Base-by-base conservation (phyloP, 257 asterid genomes). In the Solanum chiquidenum region DNA sequence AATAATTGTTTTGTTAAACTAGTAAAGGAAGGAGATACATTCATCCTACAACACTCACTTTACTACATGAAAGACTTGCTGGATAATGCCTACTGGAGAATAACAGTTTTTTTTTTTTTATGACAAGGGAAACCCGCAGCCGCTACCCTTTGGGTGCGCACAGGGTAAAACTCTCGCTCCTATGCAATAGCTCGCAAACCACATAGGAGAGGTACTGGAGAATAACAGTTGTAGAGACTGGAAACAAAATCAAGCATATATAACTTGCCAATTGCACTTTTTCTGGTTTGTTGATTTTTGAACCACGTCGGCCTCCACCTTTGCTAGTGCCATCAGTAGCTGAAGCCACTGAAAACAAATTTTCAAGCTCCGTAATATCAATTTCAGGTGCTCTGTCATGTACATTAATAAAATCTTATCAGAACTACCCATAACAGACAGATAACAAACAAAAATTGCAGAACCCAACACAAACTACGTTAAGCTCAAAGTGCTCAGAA, bases 271-370 rank as follows among this genome's bases (percentile, higher is more conserved):
- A 71, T 91, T 97, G 99, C 91, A 97, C 98, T 93, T 94, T 97
- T 88, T 97, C 99, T 84, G 98, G 98, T 93, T 95, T 97, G 93
- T 90, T 93, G 84, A 94, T 92, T 89, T 97, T 97, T 74, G 98
- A 89, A 90, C 95, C 96, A 87, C 98, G 98, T 83, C 92, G 87
- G 40, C 90, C 93, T 90, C 96, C 98, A 72, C 90, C 95, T 92
- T 95, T 96, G 84, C 87, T 93, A 88, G 90, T 86, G n/a, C 92
- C 92, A 90, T 95, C 99, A 86, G 98, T 90, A 91, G 95, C 93
- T 89, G 99, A 94, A 88, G 98, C 99, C 86, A 96, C 95, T 6
- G 99, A 97, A 94, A 97, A 97, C 88, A 95, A 95, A 94, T 95
- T 97, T 93, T 95, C 98, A 89, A 97, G 98, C 95, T 97, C 99